Evolutionary conservation across 768 basidiomycete species (phyloP), one percentile per base, ranked within the genome.

Genomic region (Exsudoporus frostii): DNA sequence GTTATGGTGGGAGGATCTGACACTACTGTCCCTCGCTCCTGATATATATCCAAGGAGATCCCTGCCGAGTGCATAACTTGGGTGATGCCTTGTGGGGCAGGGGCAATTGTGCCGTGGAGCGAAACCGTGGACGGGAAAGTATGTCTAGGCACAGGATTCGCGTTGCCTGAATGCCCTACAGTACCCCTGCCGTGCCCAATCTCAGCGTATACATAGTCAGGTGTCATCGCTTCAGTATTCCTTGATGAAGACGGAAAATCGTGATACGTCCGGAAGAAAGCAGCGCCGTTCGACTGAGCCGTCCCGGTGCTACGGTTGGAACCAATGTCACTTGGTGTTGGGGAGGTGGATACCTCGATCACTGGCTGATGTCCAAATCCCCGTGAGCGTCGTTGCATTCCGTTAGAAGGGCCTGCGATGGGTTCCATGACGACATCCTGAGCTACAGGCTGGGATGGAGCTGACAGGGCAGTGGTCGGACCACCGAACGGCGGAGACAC

Each of bases 171-270:
- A 38, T 55, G 63, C 22, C 56, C 55, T 8, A 44, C 60, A 19
- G 77, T 71, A 6, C 85, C 86, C 27, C 85, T 77, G 4, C 86
- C 86, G 62, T 88, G 87, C 3, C 86, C 87, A 54, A 88, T 85
- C 65, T 91, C 89, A 6, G 88, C 86, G 56, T 79, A 88, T 58
- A 85, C 78, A 46, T 88, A 76, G 60, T 90, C 88, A 22, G 86
- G 88, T 15, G 86, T 90, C 65, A 83, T 69, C 17, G 80, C 78
- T 39, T 85, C 84, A 54, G 77, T 76, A 58, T 73, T 73, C 48
- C 74, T 67, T 37, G 76, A 71, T 0, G 75, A 70, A n/a, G 72
- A 62, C 15, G 63, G 65, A 10, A 73, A 60, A 24, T 79, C 78
- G 37, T 81, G 76, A 61, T 83, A 84, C 25, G 79, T 76, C 29